phyloP scores from a whole-genome alignment of 345 rosid species.

The Eucalyptus sp. region DNA sequence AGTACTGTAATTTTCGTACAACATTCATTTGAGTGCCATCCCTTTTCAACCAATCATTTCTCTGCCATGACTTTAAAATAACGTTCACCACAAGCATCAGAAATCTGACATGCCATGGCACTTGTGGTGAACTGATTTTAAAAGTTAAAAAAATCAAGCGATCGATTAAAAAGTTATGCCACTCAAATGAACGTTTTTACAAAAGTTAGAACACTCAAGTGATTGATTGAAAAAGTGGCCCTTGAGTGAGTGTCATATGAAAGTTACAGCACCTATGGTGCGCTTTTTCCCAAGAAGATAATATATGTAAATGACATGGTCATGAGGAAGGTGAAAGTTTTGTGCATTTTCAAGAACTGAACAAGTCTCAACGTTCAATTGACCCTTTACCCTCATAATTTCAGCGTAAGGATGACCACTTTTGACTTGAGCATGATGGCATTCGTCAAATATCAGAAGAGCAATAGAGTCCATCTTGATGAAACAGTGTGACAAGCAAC shows the following conservation, averaged over 20 bases:
- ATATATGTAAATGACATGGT: background rate
- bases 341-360: background rate
- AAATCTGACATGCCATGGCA: background rate
- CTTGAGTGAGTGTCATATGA: background rate
- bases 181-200: background rate
- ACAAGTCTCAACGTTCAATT: background rate
- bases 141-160: background rate
- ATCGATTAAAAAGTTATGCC: background rate
- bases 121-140: background rate
- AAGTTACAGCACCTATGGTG: background rate
- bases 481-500: conserved; percentile 72
- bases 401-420: conserved; percentile 84
- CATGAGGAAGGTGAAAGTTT: background rate
- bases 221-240: background rate
- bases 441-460: conserved; percentile 86
- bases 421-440: conserved; percentile 88
- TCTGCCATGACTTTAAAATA: background rate
- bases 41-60: background rate
- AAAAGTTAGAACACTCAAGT: background rate
- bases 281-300: background rate
- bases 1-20: background rate
- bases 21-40: background rate
- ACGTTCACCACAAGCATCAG: background rate
- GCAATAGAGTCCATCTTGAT: conserved; percentile 82
- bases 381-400: conserved; percentile 68